Evolutionary conservation across 2,329 filamentous ascomycete species (phyloP).

Genomic region (Fusarium dlaminii): DNA sequence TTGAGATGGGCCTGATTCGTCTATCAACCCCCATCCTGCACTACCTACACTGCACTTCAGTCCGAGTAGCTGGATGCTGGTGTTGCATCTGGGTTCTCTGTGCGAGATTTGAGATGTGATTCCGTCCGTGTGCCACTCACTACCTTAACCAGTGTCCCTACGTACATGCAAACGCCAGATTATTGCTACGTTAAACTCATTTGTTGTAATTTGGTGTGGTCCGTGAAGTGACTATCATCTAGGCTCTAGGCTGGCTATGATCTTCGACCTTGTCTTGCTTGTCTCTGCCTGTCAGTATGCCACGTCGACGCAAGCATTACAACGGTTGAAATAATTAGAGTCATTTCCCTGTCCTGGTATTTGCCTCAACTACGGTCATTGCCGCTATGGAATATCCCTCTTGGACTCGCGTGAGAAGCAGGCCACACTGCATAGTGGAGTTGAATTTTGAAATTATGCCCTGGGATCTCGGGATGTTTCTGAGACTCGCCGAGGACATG

Average conservation of each 20-base stretch:
- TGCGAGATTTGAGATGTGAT: constrained; percentile 35
- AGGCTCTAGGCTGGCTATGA: constrained; percentile 17
- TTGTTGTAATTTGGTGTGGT: constrained; percentile 9
- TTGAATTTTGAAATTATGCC: constrained; percentile 12
- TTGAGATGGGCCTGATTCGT: constrained; percentile 34
- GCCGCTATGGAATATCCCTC: constrained; percentile 12
- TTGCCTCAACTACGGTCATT: constrained; percentile 22
- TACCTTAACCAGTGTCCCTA: constrained; percentile 21
- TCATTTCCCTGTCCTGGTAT: constrained; percentile 19
- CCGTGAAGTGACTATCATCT: not conserved
- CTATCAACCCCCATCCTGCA: constrained; percentile 28
- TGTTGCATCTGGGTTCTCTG: constrained; percentile 25
- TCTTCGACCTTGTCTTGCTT: constrained; percentile 9
- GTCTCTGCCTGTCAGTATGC: constrained; percentile 9
- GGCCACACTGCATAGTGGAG: constrained; percentile 28
- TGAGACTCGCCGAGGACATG: constrained; percentile 27
- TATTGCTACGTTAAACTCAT: not conserved
- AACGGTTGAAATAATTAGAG: constrained; percentile 20
- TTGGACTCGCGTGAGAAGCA: constrained; percentile 39
- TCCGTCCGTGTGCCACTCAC: constrained; percentile 9
- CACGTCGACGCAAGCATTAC: constrained; percentile 15
- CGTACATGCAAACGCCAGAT: constrained; percentile 14
- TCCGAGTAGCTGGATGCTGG: constrained; percentile 37
- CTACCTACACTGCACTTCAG: constrained; percentile 11
- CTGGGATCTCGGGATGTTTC: constrained; percentile 20